Evolutionary conservation across 1,284 basidiomycete genomes (phyloP).

Genomic region (Golubevia pallescens): DNA sequence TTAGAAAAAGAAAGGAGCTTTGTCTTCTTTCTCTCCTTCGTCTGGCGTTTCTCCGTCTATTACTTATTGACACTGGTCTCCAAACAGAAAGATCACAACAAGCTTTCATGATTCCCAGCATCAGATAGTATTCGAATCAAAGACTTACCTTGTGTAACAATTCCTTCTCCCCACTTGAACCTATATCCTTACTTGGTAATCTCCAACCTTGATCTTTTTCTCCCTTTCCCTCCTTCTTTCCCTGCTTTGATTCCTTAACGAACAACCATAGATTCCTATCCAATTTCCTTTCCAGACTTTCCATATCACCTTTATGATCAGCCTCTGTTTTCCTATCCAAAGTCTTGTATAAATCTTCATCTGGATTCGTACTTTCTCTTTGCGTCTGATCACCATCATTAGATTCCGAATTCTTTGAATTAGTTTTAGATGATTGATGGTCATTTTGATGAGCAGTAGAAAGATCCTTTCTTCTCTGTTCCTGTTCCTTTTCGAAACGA

Average conservation of each 20-base stretch:
- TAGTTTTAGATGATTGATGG: not conserved
- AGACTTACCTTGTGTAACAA: too few relatives aligned
- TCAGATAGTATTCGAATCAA: too few relatives aligned
- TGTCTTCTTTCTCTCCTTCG: too few relatives aligned
- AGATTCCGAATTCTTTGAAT: not conserved
- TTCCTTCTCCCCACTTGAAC: not conserved
- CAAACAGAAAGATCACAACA: too few relatives aligned
- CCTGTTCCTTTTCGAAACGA: conserved; percentile 45
- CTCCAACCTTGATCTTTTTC: conserved; percentile 7
- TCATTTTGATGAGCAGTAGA: not conserved
- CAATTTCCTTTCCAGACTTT: conserved; percentile 44
- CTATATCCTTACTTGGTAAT: conserved; percentile 14
- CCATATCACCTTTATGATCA: conserved; percentile 36
- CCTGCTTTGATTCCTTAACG: too few relatives aligned
- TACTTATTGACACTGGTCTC: too few relatives aligned
- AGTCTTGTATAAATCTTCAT: conserved; percentile 23
- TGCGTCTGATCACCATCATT: too few relatives aligned
- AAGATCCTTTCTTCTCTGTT: conserved; percentile 12
- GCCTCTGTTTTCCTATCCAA: conserved; percentile 48
- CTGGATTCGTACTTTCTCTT: conserved; percentile 11
- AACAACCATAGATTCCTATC: conserved; percentile 58
- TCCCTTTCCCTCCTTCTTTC: not conserved
- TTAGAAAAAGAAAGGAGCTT: too few relatives aligned
- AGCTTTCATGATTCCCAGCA: too few relatives aligned
- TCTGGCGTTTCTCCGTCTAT: too few relatives aligned